Conservation (phyloP, 2,329 filamentous ascomycete genomes). For the Xylariaceae sp. region DNA sequence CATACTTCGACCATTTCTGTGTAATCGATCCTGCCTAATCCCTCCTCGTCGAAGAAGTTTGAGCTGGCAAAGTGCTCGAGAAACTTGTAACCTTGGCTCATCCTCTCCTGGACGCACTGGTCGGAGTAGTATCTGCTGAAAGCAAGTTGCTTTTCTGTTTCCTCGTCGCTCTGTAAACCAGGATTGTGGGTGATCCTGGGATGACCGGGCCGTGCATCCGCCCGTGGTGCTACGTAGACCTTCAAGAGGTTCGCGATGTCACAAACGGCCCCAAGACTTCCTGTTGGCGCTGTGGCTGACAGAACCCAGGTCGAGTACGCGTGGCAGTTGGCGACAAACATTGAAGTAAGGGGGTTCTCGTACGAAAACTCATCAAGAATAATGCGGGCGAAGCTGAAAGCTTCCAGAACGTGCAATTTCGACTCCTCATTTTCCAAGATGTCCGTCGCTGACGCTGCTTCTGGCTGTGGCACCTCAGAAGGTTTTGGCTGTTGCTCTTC, state of each 20-base stretch:
- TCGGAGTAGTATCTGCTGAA: conserved; percentile 34
- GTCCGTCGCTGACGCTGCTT: conserved; percentile 1
- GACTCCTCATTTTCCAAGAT: no score
- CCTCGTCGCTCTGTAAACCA: conserved; percentile 23
- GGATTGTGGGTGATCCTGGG: conserved; percentile 36
- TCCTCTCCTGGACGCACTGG: conserved; percentile 32
- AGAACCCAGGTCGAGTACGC: conserved; percentile 41
- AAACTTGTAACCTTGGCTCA: conserved; percentile 32
- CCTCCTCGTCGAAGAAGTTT: conserved; percentile 28
- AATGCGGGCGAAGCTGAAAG: conserved; percentile 36
- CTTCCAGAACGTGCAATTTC: conserved; percentile 32
- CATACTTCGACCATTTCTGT: conserved; percentile 26
- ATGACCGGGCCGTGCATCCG: conserved; percentile 29
- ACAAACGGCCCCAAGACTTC: conserved; percentile 35
- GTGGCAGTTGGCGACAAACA: conserved; percentile 32
- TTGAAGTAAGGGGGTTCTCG: conserved; percentile 25
- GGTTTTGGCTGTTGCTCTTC: not conserved
- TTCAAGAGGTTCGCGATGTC: conserved; percentile 33
- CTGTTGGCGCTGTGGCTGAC: conserved; percentile 40
- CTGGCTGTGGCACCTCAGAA: no score
- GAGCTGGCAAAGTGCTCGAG: conserved; percentile 29
- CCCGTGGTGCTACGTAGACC: conserved; percentile 37
- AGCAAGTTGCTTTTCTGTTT: conserved; percentile 32
- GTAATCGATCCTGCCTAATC: conserved; percentile 19
- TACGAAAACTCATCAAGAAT: conserved; percentile 45